These are phyloP conservation scores for Neoascochyta sp. DNA, from an alignment of 2,329 filamentous ascomycete genomes.

Conservation along the genomic window DNA sequence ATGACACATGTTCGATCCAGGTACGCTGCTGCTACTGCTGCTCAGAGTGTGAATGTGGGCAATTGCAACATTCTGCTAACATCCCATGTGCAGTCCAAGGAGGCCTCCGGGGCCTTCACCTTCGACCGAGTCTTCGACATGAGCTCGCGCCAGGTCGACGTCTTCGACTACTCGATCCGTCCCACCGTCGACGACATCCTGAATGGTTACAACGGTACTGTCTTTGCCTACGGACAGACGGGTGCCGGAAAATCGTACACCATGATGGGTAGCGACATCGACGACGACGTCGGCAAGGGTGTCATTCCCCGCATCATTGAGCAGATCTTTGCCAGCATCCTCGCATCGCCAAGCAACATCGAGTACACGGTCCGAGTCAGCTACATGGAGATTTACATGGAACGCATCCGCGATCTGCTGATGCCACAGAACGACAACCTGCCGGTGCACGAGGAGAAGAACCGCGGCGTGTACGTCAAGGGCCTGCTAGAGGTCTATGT, in stretches of 20 bases:
- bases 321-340: slow-evolving; percentile 94
- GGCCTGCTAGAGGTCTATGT: slow-evolving; percentile 93
- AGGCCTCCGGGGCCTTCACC: slow-evolving; percentile 77
- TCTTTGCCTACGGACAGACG: slow-evolving; percentile 98
- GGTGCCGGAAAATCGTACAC: slow-evolving; percentile 98
- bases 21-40: slow-evolving; percentile 58
- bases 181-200: slow-evolving; percentile 96
- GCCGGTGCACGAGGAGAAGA: slow-evolving; percentile 97
- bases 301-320: slow-evolving; percentile 96
- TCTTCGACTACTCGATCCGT: slow-evolving; percentile 97
- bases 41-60: no score
- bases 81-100: slow-evolving; percentile 62
- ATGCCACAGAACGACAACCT: slow-evolving; percentile 93
- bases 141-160: slow-evolving; percentile 82
- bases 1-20: slow-evolving; percentile 82
- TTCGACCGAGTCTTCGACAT: slow-evolving; percentile 98
- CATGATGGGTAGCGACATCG: slow-evolving; percentile 97
- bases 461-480: slow-evolving; percentile 92
- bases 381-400: slow-evolving; percentile 99
- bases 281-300: slow-evolving; percentile 81
- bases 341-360: slow-evolving; percentile 86
- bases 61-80: no score
- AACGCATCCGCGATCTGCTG: slow-evolving; percentile 90
- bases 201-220: slow-evolving; percentile 98
- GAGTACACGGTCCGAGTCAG: slow-evolving; percentile 98